Conservation (phyloP, 345 rosid genomes). For the Lepidium africanum region DNA sequence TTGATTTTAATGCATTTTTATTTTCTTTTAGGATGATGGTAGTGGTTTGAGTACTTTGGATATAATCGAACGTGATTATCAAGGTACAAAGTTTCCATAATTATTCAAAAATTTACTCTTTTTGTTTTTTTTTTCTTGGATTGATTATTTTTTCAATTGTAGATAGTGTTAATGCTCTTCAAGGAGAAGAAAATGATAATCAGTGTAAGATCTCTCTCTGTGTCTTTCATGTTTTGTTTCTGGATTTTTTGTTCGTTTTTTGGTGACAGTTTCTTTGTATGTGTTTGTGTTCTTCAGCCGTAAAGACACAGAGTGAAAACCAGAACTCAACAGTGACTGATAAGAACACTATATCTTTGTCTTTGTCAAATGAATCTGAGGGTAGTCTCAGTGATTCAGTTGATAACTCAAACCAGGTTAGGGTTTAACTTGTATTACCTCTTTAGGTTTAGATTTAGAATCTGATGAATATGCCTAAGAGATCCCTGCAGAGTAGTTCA, state of each 20-base stretch:
- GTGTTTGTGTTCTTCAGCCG: slow-evolving; percentile 16
- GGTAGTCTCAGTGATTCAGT: background rate
- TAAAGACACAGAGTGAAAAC: slow-evolving; percentile 16
- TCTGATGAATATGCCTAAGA: background rate
- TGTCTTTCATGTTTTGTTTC: no score
- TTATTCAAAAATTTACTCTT: background rate
- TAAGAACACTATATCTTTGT: slow-evolving; percentile 22
- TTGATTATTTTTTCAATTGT: background rate
- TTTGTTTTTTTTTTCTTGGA: background rate
- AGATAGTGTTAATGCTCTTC: slow-evolving; percentile 16
- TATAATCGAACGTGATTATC: slow-evolving; percentile 25
- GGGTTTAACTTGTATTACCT: background rate
- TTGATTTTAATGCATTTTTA: background rate
- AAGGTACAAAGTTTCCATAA: background rate
- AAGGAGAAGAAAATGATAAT: slow-evolving; percentile 6
- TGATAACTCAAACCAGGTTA: slow-evolving; percentile 11
- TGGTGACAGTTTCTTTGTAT: background rate
- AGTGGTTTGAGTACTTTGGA: slow-evolving; percentile 17
- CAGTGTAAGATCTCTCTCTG: slow-evolving; percentile 12
- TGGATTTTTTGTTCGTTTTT: background rate
- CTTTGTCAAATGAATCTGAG: slow-evolving; percentile 16
- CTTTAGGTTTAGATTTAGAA: background rate
- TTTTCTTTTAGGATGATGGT: slow-evolving; percentile 15
- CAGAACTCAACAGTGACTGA: slow-evolving; percentile 25
- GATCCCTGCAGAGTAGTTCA: background rate